These are phyloP conservation scores for Lyophyllum shimeji DNA, from an alignment of 768 basidiomycete species.

Conservation along the genomic window DNA sequence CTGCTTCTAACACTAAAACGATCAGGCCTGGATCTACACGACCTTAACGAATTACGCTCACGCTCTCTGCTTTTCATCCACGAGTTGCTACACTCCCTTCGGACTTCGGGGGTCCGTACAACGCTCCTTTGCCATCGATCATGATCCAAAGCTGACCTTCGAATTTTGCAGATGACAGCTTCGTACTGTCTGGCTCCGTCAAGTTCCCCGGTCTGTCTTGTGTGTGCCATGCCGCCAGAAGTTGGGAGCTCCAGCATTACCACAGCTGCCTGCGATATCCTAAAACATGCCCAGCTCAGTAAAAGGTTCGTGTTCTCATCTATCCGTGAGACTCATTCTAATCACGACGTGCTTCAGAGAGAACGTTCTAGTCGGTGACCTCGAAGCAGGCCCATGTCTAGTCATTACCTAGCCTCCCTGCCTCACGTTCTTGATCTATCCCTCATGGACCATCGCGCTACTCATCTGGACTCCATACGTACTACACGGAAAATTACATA, in stretches of 20 bases:
- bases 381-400: conserved; percentile 52
- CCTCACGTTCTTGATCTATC: neutral
- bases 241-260: conserved; percentile 40
- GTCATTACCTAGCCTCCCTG: conserved; percentile 44
- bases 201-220: conserved; percentile 55
- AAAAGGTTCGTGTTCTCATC: conserved; percentile 32
- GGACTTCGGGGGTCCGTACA: conserved; percentile 55
- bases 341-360: conserved; percentile 3
- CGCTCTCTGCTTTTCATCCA: conserved; percentile 65
- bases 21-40: conserved; percentile 63
- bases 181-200: conserved; percentile 66
- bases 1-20: neutral
- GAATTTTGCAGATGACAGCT: conserved; percentile 47
- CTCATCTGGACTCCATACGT: conserved; percentile 6
- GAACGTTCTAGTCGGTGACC: conserved; percentile 38
- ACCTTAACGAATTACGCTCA: conserved; percentile 64
- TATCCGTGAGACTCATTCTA: neutral
- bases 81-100: conserved; percentile 57
- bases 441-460: conserved; percentile 4
- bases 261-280: conserved; percentile 40
- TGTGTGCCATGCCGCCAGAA: conserved; percentile 51
- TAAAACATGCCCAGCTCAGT: conserved; percentile 42
- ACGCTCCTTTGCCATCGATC: conserved; percentile 3
- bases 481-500: conserved; percentile 1
- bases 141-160: conserved; percentile 2